Percentiles rank a stretch among this genome's conserved stretches.
These are phyloP conservation scores for Euphorbia lathyris DNA, from an alignment of 345 rosid genomes.

Conservation along the genomic window DNA sequence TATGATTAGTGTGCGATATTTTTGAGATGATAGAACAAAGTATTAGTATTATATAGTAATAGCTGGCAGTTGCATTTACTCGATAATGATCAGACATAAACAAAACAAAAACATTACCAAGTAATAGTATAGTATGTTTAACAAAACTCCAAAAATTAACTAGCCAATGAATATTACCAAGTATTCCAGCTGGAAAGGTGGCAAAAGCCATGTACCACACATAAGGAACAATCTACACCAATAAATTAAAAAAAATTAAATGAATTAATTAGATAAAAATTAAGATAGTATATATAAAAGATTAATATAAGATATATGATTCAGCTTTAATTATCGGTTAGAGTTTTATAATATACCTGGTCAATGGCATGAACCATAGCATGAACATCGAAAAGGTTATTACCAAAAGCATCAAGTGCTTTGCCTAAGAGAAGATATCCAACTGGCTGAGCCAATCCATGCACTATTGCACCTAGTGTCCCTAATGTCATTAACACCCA, in stretches of 20 bases:
- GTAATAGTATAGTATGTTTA: not conserved
- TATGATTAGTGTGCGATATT: too few species aligned
- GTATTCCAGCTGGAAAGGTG: constrained; percentile 68
- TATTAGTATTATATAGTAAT: too few species aligned
- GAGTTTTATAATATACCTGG: constrained; percentile 28
- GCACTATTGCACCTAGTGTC: constrained; percentile 46
- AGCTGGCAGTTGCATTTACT: not conserved
- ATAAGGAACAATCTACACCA: constrained; percentile 44
- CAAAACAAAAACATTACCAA: not conserved
- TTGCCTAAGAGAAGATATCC: constrained; percentile 58
- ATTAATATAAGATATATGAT: too few species aligned
- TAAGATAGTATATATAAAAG: too few species aligned
- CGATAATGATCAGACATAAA: not conserved
- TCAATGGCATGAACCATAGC: constrained; percentile 42
- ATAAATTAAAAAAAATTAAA: not conserved
- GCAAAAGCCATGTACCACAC: constrained; percentile 73
- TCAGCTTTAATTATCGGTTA: too few species aligned
- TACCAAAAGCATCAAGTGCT: constrained; percentile 57
- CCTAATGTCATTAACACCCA: constrained; percentile 57
- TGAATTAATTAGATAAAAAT: not conserved
- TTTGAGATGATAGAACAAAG: too few species aligned
- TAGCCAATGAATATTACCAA: constrained; percentile 31
- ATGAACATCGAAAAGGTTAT: constrained; percentile 21
- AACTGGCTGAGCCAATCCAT: constrained; percentile 60
- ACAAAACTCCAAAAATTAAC: not conserved